These are phyloP conservation scores for Emergomyces pasteurianus DNA, from an alignment of 2,329 filamentous ascomycete species.

Conservation along the genomic window DNA sequence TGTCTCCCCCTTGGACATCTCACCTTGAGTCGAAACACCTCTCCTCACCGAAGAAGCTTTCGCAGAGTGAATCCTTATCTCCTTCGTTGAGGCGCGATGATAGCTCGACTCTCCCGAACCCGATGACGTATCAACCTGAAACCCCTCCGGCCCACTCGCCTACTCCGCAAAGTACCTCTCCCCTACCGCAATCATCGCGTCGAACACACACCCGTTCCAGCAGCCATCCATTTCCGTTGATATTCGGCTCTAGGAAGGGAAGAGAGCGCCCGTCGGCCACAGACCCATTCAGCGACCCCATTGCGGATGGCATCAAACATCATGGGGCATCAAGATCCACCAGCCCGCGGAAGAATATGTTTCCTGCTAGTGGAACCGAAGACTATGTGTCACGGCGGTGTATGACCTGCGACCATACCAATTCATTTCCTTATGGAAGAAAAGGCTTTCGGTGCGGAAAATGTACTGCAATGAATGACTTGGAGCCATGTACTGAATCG, in stretches of 20 bases:
- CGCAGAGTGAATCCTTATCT: not conserved
- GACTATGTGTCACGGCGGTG: slow-evolving; percentile 62
- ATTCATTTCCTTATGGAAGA: slow-evolving; percentile 65
- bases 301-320: not conserved
- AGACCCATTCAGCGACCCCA: not conserved
- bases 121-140: not conserved
- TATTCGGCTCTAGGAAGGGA: slow-evolving; percentile 41
- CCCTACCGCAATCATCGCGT: not conserved
- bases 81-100: not conserved
- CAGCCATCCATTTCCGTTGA: slow-evolving; percentile 66
- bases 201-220: slow-evolving; percentile 51
- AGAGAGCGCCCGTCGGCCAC: not conserved
- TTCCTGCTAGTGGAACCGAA: slow-evolving; percentile 33
- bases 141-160: not conserved
- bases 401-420: slow-evolving; percentile 72
- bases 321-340: slow-evolving; percentile 13
- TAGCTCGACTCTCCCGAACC: not conserved
- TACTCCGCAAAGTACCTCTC: not conserved
- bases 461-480: slow-evolving; percentile 74
- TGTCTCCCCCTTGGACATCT: not conserved
- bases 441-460: slow-evolving; percentile 70
- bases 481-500: slow-evolving; percentile 37
- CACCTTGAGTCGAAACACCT: not conserved
- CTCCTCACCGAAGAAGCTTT: not conserved
- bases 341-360: slow-evolving; percentile 28